Percentiles rank a stretch among this genome's conserved stretches.
Conservation (phyloP, 352 stramenopile species). For the Hyaloperonospora brassicae region DNA sequence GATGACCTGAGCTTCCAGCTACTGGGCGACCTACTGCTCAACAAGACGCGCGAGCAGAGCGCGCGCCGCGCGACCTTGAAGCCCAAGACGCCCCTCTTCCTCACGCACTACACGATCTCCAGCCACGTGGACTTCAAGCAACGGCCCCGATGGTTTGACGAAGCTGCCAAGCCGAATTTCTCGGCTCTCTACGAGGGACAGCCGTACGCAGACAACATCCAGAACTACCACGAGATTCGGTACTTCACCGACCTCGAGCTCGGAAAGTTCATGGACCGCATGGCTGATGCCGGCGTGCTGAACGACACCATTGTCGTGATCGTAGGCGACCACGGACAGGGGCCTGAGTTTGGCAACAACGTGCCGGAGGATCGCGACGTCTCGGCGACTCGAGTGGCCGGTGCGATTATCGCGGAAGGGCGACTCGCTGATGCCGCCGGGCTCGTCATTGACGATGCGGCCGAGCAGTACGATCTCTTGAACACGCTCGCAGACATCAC, state of each 20-base stretch:
- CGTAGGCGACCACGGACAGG: conserved; percentile 41
- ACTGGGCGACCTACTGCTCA: conserved; percentile 38
- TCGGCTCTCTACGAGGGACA: conserved; percentile 25
- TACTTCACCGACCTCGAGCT: conserved; percentile 44
- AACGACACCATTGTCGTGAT: conserved; percentile 54
- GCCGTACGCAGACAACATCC: conserved; percentile 19
- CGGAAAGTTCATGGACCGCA: conserved; percentile 46
- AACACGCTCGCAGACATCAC: conserved; percentile 60
- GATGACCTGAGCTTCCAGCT: conserved; percentile 44
- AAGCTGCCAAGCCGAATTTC: conserved; percentile 30
- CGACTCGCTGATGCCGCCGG: conserved; percentile 32
- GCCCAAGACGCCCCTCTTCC: conserved; percentile 35
- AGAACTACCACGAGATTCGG: conserved; percentile 36
- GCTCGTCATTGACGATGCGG: conserved; percentile 31
- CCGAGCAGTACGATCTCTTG: conserved; percentile 49
- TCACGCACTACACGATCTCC: conserved; percentile 53
- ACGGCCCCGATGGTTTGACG: conserved; percentile 29
- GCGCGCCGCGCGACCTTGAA: conserved; percentile 11
- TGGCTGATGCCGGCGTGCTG: conserved; percentile 32
- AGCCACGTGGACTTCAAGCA: conserved; percentile 37
- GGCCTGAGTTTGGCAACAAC: conserved; percentile 30
- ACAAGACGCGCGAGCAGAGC: conserved; percentile 31
- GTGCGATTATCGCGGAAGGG: conserved; percentile 40
- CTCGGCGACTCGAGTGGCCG: conserved; percentile 27
- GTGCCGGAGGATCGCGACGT: conserved; percentile 27